Evolutionary conservation across 2,329 filamentous ascomycete species (phyloP), one percentile per base, ranked within the genome.

Genomic region (Juglanconis juglandina): DNA sequence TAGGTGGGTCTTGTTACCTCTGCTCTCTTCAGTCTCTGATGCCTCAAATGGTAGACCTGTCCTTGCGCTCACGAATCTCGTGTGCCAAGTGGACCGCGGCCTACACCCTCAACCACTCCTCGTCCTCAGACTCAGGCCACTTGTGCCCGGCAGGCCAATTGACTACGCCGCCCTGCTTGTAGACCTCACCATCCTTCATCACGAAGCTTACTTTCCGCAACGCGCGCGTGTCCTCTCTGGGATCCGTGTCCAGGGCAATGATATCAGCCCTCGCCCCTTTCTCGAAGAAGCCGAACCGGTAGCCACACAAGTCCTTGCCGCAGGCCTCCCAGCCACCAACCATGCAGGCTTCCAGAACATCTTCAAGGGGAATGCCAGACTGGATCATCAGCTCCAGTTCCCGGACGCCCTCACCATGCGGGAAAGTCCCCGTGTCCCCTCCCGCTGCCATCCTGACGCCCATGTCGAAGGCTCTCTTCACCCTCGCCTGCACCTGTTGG

Each of bases 271-370:
- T 71, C 44, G 71, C 75, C 0, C 80, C 82, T 53, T 75, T 68
- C 54, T 79, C 79, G 33, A 84, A 68, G 70, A 75, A 80, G 2
- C 83, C 83, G 67, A 86, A 85, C 24, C 73, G 70, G 56, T 76
- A 74, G 0, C 82, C 82, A 60, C 77, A 81, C 52, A 75, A 72
- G 39, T 84, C 79, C 3, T 74, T 76, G 0, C 83, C 82, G 62
- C 83, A 85, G 6, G 80, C 76, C 60, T 83, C 77, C 81, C 82
- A 85, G 0, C 83, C 83, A 30, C 76, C 77, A 3, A 85, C 63
- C 5, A 79, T 84, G 13, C 75, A 77, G 4, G 80, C 77, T 58
- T 78, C 76, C 35, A 85, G 68, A 0, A 81, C 78, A 47, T 84
- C 79, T 33, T 73, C 75, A 0, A 83, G 61, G 0, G 79, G 77